Evolutionary conservation across 768 basidiomycete genomes (phyloP), one percentile per base, ranked within the genome.

Genomic region (Leucogyrophana mollusca): DNA sequence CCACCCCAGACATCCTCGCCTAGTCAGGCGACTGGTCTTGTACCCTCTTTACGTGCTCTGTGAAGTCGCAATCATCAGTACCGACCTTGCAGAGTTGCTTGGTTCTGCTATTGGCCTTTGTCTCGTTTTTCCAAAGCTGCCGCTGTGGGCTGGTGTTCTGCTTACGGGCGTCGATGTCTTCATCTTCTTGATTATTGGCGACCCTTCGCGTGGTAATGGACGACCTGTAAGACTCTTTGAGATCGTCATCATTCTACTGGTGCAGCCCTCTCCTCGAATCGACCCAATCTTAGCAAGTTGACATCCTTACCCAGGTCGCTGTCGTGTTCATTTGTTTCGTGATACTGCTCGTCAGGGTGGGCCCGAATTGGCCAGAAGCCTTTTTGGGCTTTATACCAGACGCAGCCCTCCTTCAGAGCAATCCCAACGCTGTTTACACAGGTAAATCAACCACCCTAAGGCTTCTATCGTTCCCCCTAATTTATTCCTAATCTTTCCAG

Each of bases 81-180:
- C 80, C 13, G 80, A 81, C 59, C 60, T 82, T 18, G 80, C 81
- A 10, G 82, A 85, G 52, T 66, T 85, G 4, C 64, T 85, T 1
- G 82, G 82, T 1, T 76, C 73, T 16, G 82, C 82, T 9, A 82
- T 83, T 25, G 82, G 76, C 3, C 62, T 85, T 45, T 72, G 71
- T 48, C 59, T 85, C 56, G 62, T 80, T 34, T 71, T 79, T 43
- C 78, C 78, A 2, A 53, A 49, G 14, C 60, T 80, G 9, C 78
- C 78, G 4, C 58, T 79, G 9, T 79, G 71, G 69, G 73, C 62
- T 1, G 71, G 67, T 27, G 76, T 79, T 8, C 66, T 79, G 35
- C 52, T 80, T 25, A 80, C 78, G 11, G 72, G 72, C 0, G 49
- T 58, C 16, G 78, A 80, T 44, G 77, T 79, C 24, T 61, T 80